Base-by-base conservation (phyloP, 75 land plant genomes). In the Pinus taeda region DNA sequence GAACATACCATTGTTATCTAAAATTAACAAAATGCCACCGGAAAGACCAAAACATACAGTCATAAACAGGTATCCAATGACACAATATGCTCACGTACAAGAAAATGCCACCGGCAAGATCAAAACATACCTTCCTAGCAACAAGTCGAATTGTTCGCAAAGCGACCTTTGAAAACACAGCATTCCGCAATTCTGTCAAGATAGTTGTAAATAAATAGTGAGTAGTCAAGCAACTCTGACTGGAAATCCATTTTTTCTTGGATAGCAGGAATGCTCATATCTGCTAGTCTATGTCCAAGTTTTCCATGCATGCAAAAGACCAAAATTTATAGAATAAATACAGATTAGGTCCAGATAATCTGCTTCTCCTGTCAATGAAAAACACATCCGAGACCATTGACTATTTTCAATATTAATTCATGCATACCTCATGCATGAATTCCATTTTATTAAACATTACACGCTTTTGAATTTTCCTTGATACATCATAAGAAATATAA, bases 91-190 rank as follows among this genome's bases (percentile, higher is more conserved):
- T 14, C 65, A 11, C 17, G 69, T 15, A 36, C 36, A 33, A 36
- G 8, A 49, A 17, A 65, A 65, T 18, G 20, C 2, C 69, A 15
- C 20, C 6, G 17, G 20, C 18, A 65, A 65, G 15, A 65, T 6
- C 20, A 21, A 39, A 76, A 55, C 85, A 62, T 78, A 94, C 97
- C 97, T 94, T 88, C 57, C 92, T 81, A 65, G 99, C 92, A 62
- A 97, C 91, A 74, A 89, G 83, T n/a, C 99, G 92, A 55, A 97
- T 95, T 15, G 98, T 88, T 66, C 92, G 82, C 74, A 93, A 81
- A 37, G 99, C 92, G 9, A 97, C 98, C 75, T 97, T 97, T 11
- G 99, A 97, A 74, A 97, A 97, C 5, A 97, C 88, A 75, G 96
- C 92, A 87, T 90, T 97, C 49, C 99, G 90, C 74, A 97, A 83